Evolutionary conservation across 164 flowering plant species (phyloP).

Genomic region (Paratinospora sagittata): DNA sequence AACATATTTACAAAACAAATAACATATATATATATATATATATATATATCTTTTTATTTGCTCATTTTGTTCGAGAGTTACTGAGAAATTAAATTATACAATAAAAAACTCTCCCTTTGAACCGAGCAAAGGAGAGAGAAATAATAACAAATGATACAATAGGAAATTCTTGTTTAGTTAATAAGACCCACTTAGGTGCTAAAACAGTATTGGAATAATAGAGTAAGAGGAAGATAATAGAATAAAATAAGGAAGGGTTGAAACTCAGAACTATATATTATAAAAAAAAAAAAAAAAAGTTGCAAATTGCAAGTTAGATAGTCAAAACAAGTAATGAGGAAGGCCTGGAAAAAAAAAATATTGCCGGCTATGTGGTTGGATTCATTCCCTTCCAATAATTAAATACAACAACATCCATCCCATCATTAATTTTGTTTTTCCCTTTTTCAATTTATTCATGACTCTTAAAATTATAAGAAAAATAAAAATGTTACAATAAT

Average conservation of each 20-base stretch:
- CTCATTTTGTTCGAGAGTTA: neutral
- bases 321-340: neutral
- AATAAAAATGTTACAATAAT: too few relatives aligned
- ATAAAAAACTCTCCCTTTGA: neutral
- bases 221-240: neutral
- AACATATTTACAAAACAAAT: too few relatives aligned
- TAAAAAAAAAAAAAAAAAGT: too few relatives aligned
- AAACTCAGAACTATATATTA: neutral
- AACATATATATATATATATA: too few relatives aligned
- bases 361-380: slow-evolving; percentile 1
- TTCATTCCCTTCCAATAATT: neutral
- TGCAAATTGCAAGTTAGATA: neutral
- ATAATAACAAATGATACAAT: neutral
- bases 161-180: neutral
- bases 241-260: neutral
- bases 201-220: slow-evolving; percentile 1
- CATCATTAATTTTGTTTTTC: neutral
- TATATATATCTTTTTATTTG: too few relatives aligned
- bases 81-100: neutral
- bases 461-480: too few relatives aligned
- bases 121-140: neutral
- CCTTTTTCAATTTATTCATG: neutral
- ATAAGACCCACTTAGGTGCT: slow-evolving; percentile 2
- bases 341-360: neutral
- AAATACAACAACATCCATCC: neutral